Percentiles rank a stretch among this genome's conserved stretches.
phyloP scores from a whole-genome alignment of 768 basidiomycete genomes.

The Russula sp. region DNA sequence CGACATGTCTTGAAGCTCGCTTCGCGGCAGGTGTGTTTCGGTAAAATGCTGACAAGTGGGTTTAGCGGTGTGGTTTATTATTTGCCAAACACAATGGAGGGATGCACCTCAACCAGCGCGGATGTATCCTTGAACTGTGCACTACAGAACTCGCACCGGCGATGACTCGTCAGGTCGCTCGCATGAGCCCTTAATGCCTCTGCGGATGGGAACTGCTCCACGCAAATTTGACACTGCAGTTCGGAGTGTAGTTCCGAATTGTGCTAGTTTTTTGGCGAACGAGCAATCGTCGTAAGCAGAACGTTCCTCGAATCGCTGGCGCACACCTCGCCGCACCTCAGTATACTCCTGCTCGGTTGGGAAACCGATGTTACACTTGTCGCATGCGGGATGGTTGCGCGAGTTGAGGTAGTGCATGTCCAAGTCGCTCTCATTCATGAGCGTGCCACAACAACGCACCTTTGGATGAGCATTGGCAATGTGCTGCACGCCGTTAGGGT shows the following conservation, averaged over 20 bases:
- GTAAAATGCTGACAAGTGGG: conserved; percentile 12
- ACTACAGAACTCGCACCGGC: conserved; percentile 19
- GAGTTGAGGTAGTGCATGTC: conserved; percentile 18
- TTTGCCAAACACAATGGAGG: neutral
- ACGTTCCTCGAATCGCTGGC: neutral
- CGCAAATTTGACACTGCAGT: conserved; percentile 12
- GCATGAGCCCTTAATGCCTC: conserved; percentile 11
- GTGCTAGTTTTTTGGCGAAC: conserved; percentile 6
- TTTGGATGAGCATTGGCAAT: conserved; percentile 15
- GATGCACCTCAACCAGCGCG: conserved; percentile 17
- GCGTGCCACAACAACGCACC: conserved; percentile 16
- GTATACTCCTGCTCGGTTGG: conserved; percentile 1
- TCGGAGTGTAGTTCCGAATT: conserved; percentile 9
- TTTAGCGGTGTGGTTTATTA: neutral
- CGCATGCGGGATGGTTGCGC: conserved; percentile 14
- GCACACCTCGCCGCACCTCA: conserved; percentile 5
- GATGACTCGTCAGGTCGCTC: conserved; percentile 3
- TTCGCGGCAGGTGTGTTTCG: conserved; percentile 1
- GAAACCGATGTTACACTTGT: conserved; percentile 13
- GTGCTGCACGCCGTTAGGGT: conserved; percentile 1
- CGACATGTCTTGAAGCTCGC: conserved; percentile 3
- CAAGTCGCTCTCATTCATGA: conserved; percentile 14
- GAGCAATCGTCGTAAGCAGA: neutral
- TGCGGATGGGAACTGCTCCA: conserved; percentile 4
- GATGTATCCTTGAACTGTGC: conserved; percentile 18